Evolutionary conservation across 1,284 basidiomycete species (phyloP).

Genomic region (Ustilago nuda): DNA sequence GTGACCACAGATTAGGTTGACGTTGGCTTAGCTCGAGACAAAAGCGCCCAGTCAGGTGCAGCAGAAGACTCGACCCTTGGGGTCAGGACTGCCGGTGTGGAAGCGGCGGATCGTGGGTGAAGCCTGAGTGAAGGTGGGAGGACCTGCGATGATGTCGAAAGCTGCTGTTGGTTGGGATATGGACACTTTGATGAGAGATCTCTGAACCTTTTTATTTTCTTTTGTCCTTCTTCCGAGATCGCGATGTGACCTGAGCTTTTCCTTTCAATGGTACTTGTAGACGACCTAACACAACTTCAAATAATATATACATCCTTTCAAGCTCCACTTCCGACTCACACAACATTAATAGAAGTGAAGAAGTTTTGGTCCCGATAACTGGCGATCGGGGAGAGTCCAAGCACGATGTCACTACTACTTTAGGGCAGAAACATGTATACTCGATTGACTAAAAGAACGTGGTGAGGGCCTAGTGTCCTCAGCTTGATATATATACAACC

Average conservation of each 20-base stretch:
- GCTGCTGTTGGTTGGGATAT: neutral
- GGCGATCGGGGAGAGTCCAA: too few species aligned
- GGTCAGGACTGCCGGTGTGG: neutral
- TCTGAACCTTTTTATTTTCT: constrained; percentile 1
- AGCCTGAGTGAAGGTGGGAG: neutral
- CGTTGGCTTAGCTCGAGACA: neutral
- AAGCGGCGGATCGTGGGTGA: neutral
- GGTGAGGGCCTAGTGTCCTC: too few species aligned
- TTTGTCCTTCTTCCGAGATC: constrained; percentile 33
- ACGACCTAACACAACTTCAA: neutral
- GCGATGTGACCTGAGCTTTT: neutral
- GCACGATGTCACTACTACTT: too few species aligned
- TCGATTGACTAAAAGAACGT: too few species aligned
- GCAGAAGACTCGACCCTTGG: neutral
- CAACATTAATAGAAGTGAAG: neutral
- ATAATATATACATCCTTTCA: neutral
- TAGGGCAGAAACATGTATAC: too few species aligned
- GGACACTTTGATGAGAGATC: neutral
- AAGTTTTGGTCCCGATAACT: too few species aligned
- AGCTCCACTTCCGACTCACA: constrained; percentile 3
- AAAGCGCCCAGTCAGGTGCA: neutral
- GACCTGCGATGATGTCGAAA: neutral
- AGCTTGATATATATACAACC: too few species aligned
- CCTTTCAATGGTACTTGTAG: neutral
- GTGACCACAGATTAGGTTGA: neutral